Conservation (phyloP, 768 basidiomycete genomes). For the Termitomyces sp. region DNA sequence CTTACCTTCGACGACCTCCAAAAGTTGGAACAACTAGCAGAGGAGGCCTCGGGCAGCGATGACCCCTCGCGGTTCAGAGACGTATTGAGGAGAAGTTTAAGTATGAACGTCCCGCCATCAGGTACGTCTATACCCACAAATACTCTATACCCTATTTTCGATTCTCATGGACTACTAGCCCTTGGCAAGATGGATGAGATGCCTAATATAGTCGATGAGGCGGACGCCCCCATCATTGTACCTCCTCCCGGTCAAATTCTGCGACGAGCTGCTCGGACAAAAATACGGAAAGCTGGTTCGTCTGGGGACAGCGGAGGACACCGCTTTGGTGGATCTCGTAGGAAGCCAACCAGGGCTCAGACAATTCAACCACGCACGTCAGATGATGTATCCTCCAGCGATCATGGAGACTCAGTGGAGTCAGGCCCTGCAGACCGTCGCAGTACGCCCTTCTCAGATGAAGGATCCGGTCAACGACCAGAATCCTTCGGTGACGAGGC, state of each 20-base stretch:
- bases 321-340: conserved; percentile 61
- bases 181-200: conserved; percentile 67
- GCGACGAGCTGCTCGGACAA: conserved; percentile 89
- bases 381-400: conserved; percentile 69
- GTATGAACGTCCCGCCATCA: conserved; percentile 80
- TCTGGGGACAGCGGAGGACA: conserved; percentile 79
- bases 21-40: conserved; percentile 87
- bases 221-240: conserved; percentile 87
- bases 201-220: conserved; percentile 69
- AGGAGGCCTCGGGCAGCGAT: conserved; percentile 80
- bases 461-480: conserved; percentile 43
- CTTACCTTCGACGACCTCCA: conserved; percentile 94
- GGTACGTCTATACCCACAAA: conserved; percentile 50
- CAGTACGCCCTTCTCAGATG: conserved; percentile 45
- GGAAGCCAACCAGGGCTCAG: conserved; percentile 28
- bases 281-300: conserved; percentile 84
- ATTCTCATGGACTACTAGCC: conserved; percentile 34
- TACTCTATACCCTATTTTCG: conserved; percentile 7
- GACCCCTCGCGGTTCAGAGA: conserved; percentile 79
- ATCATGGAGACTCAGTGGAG: conserved; percentile 55
- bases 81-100: conserved; percentile 80
- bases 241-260: conserved; percentile 87
- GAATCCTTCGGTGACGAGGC: conserved; percentile 81
- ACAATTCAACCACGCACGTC: conserved; percentile 50
- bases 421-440: conserved; percentile 27